Evolutionary conservation across 805 yeast genomes (phyloP), one percentile per base, ranked within the genome.

Genomic region (Wickerhamomyces bovis): DNA sequence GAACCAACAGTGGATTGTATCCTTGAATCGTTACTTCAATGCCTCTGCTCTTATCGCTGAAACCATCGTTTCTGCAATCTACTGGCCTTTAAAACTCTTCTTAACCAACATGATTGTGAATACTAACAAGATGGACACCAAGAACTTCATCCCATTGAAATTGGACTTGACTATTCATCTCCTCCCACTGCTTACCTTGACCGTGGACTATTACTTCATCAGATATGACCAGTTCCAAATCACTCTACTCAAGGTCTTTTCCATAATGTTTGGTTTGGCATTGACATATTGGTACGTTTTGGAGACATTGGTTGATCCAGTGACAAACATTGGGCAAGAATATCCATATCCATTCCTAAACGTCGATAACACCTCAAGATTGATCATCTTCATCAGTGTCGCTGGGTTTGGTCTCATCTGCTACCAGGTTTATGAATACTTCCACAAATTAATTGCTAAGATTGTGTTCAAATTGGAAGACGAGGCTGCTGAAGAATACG

Each of bases 301-400:
- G 45, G 72, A 75, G 47, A 42, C 55, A 9, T 60, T 81, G 48
- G 67, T 83, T 21, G 76, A 73, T 46, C 64, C 73, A 28, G 67
- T 68, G 21, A 76, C 18, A 7, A 20, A 20, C 12, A 6, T 36
- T 11, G 23, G 39, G 9, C 39, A 36, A 36, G 67, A 63, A 16
- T 83, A 77, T 53, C 92, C 92, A 0, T 84, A 84, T 57, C 85
- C 82, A 9, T 84, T 84, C 57, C 66, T 84, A 55, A 76, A 83
- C 57, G 83, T 76, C 13, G 67, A 64, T 6, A 73, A 68, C 28
- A 64, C 65, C 10, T 62, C 62, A 19, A 69, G 85, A 48, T 60
- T 69, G 1, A 50, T 71, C 7, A 75, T 83, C 19, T 83, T 83
- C 58, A 64, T 60, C 0, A 53, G 65, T 8, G 77, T 83, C 11